Evolutionary conservation across 1,284 basidiomycete species (phyloP).

Genomic region (Ustilago shanxiensis): DNA sequence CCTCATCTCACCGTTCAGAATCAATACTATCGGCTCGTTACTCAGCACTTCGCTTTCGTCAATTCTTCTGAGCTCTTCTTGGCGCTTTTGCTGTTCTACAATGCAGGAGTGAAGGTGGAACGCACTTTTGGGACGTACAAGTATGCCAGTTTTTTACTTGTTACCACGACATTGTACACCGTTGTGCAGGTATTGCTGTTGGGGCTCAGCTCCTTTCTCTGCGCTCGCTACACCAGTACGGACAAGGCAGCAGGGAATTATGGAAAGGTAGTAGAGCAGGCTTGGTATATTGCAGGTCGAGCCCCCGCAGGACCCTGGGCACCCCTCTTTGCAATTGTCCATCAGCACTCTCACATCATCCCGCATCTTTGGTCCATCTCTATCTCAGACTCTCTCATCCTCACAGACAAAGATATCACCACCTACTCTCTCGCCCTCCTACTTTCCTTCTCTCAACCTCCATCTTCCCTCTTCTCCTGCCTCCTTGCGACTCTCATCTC

Average conservation of each 20-base stretch:
- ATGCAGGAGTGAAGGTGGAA: slow-evolving; percentile 81
- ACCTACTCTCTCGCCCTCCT: slow-evolving; percentile 17
- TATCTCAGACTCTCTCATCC: slow-evolving; percentile 7
- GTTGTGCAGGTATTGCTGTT: slow-evolving; percentile 19
- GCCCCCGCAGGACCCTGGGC: slow-evolving; percentile 41
- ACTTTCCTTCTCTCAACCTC: slow-evolving; percentile 27
- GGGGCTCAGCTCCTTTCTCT: neutral
- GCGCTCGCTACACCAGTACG: neutral
- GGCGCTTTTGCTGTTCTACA: slow-evolving; percentile 81
- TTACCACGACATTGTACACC: slow-evolving; percentile 22
- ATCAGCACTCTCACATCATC: slow-evolving; percentile 41
- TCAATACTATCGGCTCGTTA: slow-evolving; percentile 86
- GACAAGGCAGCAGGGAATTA: neutral
- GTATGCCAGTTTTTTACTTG: slow-evolving; percentile 74
- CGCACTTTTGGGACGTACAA: slow-evolving; percentile 87
- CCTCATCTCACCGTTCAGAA: slow-evolving; percentile 74
- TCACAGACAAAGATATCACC: slow-evolving; percentile 30
- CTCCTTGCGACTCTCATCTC: slow-evolving; percentile 21
- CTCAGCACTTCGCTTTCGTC: slow-evolving; percentile 82
- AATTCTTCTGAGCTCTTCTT: slow-evolving; percentile 88
- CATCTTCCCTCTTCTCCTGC: slow-evolving; percentile 5
- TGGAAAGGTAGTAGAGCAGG: neutral
- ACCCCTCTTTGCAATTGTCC: slow-evolving; percentile 31
- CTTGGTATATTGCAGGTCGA: slow-evolving; percentile 14
- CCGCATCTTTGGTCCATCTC: slow-evolving; percentile 40